These are phyloP conservation scores for Leucogyrophana mollusca DNA, from an alignment of 768 basidiomycete genomes.

Conservation along the genomic window DNA sequence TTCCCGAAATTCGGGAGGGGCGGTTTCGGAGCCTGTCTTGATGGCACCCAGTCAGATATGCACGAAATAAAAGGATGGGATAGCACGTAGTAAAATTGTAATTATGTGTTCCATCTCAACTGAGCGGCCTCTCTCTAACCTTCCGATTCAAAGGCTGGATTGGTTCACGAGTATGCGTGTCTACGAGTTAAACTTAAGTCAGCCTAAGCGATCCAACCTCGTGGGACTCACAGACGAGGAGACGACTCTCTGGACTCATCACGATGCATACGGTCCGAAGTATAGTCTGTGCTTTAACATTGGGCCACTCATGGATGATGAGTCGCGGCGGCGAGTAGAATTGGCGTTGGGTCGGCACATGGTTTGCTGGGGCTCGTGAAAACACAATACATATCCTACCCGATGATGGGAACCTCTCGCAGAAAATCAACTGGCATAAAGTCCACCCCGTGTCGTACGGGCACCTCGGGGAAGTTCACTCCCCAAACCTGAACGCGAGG, in stretches of 20 bases:
- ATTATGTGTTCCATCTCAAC: no score
- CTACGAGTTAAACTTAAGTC: constrained; percentile 13
- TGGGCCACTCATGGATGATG: constrained; percentile 33
- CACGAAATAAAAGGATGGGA: no score
- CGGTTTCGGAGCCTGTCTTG: constrained; percentile 20
- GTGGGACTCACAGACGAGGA: constrained; percentile 25
- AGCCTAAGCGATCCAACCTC: no score
- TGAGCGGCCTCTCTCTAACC: no score
- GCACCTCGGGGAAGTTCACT: constrained; percentile 8
- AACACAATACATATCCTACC: constrained; percentile 15
- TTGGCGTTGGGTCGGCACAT: not conserved
- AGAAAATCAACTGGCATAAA: constrained; percentile 17
- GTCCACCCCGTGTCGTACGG: constrained; percentile 10
- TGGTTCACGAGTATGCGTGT: constrained; percentile 5
- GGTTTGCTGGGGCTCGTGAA: constrained; percentile 6
- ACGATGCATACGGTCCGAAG: constrained; percentile 22
- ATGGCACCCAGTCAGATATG: no score
- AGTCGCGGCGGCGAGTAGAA: constrained; percentile 11
- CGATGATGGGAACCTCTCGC: constrained; percentile 7
- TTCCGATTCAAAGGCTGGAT: no score
- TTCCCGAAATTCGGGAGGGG: constrained; percentile 25
- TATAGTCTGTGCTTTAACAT: constrained; percentile 21
- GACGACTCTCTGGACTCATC: constrained; percentile 18
- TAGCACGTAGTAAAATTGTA: no score
- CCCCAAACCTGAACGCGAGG: constrained; percentile 13